A percentile compares a stretch with the other conserved stretches of the same genome.
These are phyloP conservation scores for Euryodendron excelsum DNA, from an alignment of 148 eudicot genomes.

Conservation along the genomic window DNA sequence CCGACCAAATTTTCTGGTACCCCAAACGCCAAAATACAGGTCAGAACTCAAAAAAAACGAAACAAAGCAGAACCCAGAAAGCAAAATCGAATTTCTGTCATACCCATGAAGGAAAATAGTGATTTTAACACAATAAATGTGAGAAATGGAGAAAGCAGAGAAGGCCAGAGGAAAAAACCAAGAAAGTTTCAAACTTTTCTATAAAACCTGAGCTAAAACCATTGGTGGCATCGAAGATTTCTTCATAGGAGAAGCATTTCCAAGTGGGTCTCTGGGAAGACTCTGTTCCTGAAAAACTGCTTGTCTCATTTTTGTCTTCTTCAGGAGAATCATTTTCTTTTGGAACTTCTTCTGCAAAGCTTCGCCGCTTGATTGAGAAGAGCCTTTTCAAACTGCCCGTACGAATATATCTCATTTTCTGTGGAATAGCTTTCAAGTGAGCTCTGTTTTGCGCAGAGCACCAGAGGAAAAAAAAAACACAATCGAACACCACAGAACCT, in stretches of 20 bases:
- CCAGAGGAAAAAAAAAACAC: background rate
- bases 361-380: slow-evolving; percentile 56
- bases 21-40: background rate
- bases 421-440: background rate
- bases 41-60: background rate
- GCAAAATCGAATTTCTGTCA: background rate
- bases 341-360: slow-evolving; percentile 40
- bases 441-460: background rate
- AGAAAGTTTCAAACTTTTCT: background rate
- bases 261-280: slow-evolving; percentile 49
- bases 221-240: slow-evolving; percentile 77
- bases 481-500: background rate
- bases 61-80: background rate
- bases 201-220: slow-evolving; percentile 67
- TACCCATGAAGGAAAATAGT: background rate
- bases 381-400: slow-evolving; percentile 67
- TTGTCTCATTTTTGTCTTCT: slow-evolving; percentile 16
- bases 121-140: background rate
- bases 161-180: background rate
- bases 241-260: slow-evolving; percentile 82
- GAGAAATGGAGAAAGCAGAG: background rate
- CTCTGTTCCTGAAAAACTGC: slow-evolving; percentile 10
- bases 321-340: slow-evolving; percentile 20
- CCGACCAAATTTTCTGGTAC: slow-evolving; percentile 83
- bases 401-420: slow-evolving; percentile 67